Base-by-base conservation (phyloP, 176 grass and related monocot species). In the Olyra latifolia region DNA sequence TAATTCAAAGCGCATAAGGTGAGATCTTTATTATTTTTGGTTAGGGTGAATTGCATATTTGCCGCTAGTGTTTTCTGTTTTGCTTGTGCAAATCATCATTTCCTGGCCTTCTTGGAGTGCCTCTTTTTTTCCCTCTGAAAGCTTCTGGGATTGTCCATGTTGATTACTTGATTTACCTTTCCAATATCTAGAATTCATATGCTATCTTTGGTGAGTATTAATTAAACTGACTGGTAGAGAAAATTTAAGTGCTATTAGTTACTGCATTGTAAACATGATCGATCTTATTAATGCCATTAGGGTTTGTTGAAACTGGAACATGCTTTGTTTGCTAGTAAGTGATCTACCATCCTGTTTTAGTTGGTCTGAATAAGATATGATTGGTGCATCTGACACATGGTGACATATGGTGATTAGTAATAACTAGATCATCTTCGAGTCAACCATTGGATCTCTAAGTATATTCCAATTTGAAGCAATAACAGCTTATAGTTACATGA, bases 1-100 rank as follows among this genome's bases (percentile, higher is more conserved):
- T 47, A 98, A 88, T 76, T 87, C 84, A 45, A 98, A 87, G 80
- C 88, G 54, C 44, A 66, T 89, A 83, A 95, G 95, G 95, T 98
- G 65, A 78, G 60, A 63, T 77, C 3, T 43, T 75, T 3, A 42
- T 41, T 69, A 3, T 45, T 48, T 80, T 82, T 58, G 10, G 40
- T 78, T 42, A 54, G 25, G 10, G 4, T 64, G 71, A 76, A 48
- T 23, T 80, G 10, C 44, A 11, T 38, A 46, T 55, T 19, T 82
- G 1, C 20, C 10, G 16, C 27, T 47, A 47, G 14, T 20, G 39
- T 38, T 71, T 29, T 58, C 22, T 44, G 9, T 45, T 62, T n/a
- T 72, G 62, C 17, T 39, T 27, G 5, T 74, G 49, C 20, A 45
- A 69, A 46, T 45, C 44, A 69, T 40, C 66, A 6, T 44, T 10